Base-by-base conservation (phyloP, 2,329 filamentous ascomycete genomes). In the Bretziella fagacearum region DNA sequence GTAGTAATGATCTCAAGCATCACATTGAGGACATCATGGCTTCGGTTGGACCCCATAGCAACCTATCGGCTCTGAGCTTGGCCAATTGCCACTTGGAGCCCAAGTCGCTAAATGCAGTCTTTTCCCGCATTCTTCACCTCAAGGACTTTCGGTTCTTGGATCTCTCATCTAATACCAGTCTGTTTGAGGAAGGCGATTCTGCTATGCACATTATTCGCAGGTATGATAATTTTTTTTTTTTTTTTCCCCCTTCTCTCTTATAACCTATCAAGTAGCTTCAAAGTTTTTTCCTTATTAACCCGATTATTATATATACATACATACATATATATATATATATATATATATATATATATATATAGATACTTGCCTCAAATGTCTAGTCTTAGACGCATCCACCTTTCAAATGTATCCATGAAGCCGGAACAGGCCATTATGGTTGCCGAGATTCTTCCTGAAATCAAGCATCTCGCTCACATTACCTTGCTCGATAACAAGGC, bases 361-460 rank as follows among this genome's bases (percentile, higher is more conserved):
- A 77, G 74, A 59, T 79, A 89, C 58, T 68, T 96, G 48, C 87
- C 89, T 3, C 79, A 84, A 59, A 73, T 96, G 64, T 66, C 71
- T 25, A 67, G 71, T 3, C 62, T 98, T 25, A 93, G 87, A 59
- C 77, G 91, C 13, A 75, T 98, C 50, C 87, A 96, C 59, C 70
- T 98, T 3, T 74, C 78, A 17, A 84, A 94, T 62, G 85, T 93
- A 18, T 77, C 79, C 33, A 74, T 98, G 66, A 81, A 77, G 2
- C 72, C 89, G 0, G 84, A 91, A 56, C 86, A 96, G 62, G 84
- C 81, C 6, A 96, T 96, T 58, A 83, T 85, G 5, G 67, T 96
- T 11, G 84, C 87, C 2, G 91, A 98, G 59, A 77, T 96, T 27
- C 65, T 96, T 5, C 86, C 91, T 0, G 91, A 98, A 60, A 78